Evolutionary conservation across 345 rosid species (phyloP).

Genomic region (Citrus reticulata): DNA sequence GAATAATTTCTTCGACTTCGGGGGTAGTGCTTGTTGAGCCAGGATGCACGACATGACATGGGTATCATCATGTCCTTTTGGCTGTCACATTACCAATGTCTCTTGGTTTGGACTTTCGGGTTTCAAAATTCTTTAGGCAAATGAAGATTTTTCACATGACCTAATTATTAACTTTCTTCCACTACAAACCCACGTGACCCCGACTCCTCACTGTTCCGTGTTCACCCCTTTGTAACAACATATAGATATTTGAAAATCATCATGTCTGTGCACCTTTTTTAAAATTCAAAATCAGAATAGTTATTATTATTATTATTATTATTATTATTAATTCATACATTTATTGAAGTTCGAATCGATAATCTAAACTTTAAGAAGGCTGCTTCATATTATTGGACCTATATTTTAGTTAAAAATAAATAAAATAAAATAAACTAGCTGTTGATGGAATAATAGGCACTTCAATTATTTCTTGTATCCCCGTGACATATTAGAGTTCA

Average conservation of each 20-base stretch:
- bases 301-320: no score
- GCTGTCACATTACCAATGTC: neutral
- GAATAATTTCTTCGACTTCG: neutral
- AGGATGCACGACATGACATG: slow-evolving; percentile 16
- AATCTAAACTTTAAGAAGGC: no score
- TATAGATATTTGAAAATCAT: neutral
- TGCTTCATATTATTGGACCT: no score
- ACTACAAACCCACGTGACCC: neutral
- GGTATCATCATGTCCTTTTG: neutral
- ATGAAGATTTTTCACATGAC: neutral
- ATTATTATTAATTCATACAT: no score
- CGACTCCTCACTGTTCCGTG: neutral
- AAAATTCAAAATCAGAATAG: no score
- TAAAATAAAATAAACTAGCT: no score
- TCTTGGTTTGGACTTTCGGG: neutral
- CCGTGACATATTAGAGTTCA: no score
- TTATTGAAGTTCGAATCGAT: no score
- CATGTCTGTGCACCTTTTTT: no score
- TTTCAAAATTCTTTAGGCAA: neutral
- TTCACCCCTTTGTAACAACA: neutral
- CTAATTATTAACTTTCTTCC: neutral
- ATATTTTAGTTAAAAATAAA: no score
- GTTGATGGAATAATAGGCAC: neutral
- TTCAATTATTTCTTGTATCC: neutral
- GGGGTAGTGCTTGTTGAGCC: slow-evolving; percentile 10